Evolutionary conservation across 495 filamentous ascomycete species (phyloP), one percentile per base, ranked within the genome.

Genomic region (Penicillium arizonense): DNA sequence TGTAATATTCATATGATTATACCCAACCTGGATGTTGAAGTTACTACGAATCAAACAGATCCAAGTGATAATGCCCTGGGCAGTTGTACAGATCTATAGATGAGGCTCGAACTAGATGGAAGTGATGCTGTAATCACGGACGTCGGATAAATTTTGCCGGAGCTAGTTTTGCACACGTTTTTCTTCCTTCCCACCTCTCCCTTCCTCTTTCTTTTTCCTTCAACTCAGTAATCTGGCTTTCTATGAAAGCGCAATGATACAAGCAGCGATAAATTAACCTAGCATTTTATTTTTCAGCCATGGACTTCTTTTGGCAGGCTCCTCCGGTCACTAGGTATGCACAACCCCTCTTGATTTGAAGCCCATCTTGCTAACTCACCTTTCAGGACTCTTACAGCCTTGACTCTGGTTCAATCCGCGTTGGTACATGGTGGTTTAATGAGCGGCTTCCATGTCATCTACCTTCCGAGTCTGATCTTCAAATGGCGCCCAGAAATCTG

Each of bases 291-390:
- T 47, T 24, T 38, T 13, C 30, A 23, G 44, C 50, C 46, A 75
- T 87, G 81, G 86, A 89, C 66, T 75, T 75, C 47, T 90, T 87
- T 63, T 88, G 86, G 87, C 70, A 75, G 46, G 77, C 83, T 53
- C 88, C 87, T 68, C 85, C 86, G 42, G 78, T 91, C 49, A 71
- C 86, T 38, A 82, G 87, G 87, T 90, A 79, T 58, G 56, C 55
- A 45, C 20, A n/a, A 32, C 32, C 28, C 37, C 37, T 35, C 46
- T 36, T 36, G 34, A 38, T 40, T 16, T 50, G 20, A 26, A 50
- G 23, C 37, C 39, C 36, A 20, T n/a, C 9, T 47, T 41, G 57
- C 56, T 67, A 45, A 67, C 63, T 42, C 43, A 48, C 49, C 50
- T 26, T 45, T 13, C 67, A 93, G 90, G 74, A 91, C 86, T 40